Base-by-base conservation (phyloP, 169 alveolate genomes). In the Babesia gibsoni region DNA sequence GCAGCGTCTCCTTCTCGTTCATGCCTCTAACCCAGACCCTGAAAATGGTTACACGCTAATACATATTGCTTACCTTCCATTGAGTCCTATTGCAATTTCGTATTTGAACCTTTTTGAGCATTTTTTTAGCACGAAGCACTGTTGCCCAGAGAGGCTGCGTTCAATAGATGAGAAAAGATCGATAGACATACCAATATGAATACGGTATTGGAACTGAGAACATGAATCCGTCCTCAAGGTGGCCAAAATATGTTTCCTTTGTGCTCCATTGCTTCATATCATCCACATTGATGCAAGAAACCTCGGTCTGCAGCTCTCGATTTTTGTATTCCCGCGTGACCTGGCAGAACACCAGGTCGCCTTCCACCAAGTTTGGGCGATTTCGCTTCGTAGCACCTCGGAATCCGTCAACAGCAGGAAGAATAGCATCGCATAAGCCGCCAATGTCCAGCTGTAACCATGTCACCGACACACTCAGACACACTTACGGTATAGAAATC, bases 181-280 rank as follows among this genome's bases (percentile, higher is more conserved):
- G 9, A 12, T 5, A 3, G n/a, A 12, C 2, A 37, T 46, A 72
- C 83, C 65, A 56, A 43, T 72, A 33, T 9, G 59, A 23, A 48
- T 74, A 57, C 22, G 90, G 53, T 27, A 78, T 69, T 33, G 83
- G 85, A 37, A 87, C 81, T 4, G 69, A 27, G 59, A 82, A 69
- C 63, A 78, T 41, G 45, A 77, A 66, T 22, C 92, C 92, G 50
- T 67, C 84, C 14, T 64, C 67, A 20, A 87, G 78, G 20, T 73
- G 89, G 20, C 92, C 92, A 42, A 87, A 83, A 36, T 87, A 87
- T 32, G 84, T 79, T 45, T 87, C 92, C 48, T 79, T 74, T 10
- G 85, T 87, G 25, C 87, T 75, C 90, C 90, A 87, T 25, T 79
- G 78, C 58, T 87, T 87, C 50, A 78, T 80, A 43, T 78, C 88